Evolutionary conservation across 2,329 filamentous ascomycete genomes (phyloP).

Genomic region (Penicillium sp.): DNA sequence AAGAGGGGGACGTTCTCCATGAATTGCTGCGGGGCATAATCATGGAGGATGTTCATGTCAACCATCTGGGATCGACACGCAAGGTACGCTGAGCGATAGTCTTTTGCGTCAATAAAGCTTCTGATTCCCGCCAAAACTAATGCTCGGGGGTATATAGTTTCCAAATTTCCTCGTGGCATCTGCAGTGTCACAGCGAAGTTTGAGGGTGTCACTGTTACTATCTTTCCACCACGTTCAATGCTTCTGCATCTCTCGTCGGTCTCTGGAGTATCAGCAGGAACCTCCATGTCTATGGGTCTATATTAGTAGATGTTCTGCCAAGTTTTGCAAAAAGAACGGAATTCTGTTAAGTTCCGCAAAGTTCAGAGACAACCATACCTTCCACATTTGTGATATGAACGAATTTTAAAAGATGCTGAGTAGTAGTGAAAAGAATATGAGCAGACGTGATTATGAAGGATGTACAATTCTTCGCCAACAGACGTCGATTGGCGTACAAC

Average conservation of each 20-base stretch:
- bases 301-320: constrained; percentile 1
- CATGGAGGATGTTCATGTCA: constrained; percentile 96
- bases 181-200: constrained; percentile 83
- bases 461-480: constrained; percentile 81
- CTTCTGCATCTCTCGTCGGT: constrained; percentile 87
- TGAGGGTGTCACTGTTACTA: constrained; percentile 86
- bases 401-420: constrained; percentile 89
- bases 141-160: constrained; percentile 89
- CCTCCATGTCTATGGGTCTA: constrained; percentile 62
- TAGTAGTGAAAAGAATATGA: constrained; percentile 89
- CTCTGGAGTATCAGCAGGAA: constrained; percentile 84
- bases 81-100: constrained; percentile 79
- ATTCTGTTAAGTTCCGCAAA: not conserved
- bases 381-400: constrained; percentile 70
- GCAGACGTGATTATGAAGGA: constrained; percentile 78
- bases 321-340: not conserved
- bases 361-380: constrained; percentile 50
- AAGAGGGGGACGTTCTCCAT: constrained; percentile 71
- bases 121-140: constrained; percentile 90
- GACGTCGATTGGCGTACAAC: constrained; percentile 70
- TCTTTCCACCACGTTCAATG: constrained; percentile 80
- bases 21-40: constrained; percentile 86
- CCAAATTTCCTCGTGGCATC: constrained; percentile 92
- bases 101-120: constrained; percentile 69
- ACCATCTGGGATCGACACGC: constrained; percentile 90